These are phyloP conservation scores for Claviceps pusilla DNA, from an alignment of 2,329 filamentous ascomycete species.

Conservation along the genomic window DNA sequence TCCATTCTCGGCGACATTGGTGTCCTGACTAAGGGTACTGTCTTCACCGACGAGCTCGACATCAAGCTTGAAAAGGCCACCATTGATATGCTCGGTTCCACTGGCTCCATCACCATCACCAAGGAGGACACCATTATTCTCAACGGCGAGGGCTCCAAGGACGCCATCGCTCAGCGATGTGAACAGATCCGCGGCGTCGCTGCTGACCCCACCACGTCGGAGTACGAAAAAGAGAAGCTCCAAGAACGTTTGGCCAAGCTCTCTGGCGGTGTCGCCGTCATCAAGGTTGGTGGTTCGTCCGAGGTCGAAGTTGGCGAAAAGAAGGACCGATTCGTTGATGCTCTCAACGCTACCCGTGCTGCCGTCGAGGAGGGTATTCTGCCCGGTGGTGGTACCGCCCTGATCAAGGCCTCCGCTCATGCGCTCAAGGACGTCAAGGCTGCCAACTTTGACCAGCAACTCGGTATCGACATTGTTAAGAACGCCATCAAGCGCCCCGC, in stretches of 20 bases:
- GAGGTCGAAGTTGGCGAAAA: slow-evolving; percentile 99
- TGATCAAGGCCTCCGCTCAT: slow-evolving; percentile 91
- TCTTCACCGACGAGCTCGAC: slow-evolving; percentile 97
- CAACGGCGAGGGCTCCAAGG: slow-evolving; percentile 93
- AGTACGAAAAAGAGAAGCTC: slow-evolving; percentile 99
- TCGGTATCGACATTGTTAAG: slow-evolving; percentile 95
- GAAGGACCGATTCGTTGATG: slow-evolving; percentile 99
- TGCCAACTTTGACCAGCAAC: slow-evolving; percentile 96
- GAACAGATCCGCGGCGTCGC: slow-evolving; percentile 99
- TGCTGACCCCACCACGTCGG: slow-evolving; percentile 80
- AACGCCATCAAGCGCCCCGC: slow-evolving; percentile 93
- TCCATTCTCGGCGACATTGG: slow-evolving; percentile 94
- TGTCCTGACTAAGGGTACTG: slow-evolving; percentile 88
- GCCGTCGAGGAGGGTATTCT: slow-evolving; percentile 99
- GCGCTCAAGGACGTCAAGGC: slow-evolving; percentile 71
- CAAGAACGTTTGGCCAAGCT: slow-evolving; percentile 99
- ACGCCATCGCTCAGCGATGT: slow-evolving; percentile 82
- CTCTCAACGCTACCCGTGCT: slow-evolving; percentile 91
- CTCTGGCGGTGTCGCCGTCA: slow-evolving; percentile 95
- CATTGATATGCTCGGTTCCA: slow-evolving; percentile 87
- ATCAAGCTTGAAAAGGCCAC: slow-evolving; percentile 99
- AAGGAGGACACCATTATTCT: slow-evolving; percentile 99
- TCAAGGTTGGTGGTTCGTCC: slow-evolving; percentile 94
- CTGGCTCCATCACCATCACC: slow-evolving; percentile 97
- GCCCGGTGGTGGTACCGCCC: slow-evolving; percentile 91